Evolutionary conservation across 176 grass and related monocot species (phyloP), one percentile per base, ranked within the genome.

Genomic region (Luzula sylvatica): DNA sequence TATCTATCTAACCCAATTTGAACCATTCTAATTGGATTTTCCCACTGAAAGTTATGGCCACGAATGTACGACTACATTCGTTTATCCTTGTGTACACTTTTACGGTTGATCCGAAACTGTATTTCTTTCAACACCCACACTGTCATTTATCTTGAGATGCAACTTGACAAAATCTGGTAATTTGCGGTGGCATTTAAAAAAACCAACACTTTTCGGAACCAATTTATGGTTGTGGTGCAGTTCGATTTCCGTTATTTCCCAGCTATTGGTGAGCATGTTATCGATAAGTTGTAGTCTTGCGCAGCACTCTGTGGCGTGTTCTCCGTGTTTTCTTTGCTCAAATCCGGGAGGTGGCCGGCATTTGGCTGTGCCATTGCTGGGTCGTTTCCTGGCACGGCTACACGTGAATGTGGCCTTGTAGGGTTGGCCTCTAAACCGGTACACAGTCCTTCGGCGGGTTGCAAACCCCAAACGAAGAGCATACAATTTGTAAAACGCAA

Each of bases 341-440:
- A 65, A 53, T 46, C 80, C 85, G 42, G 69, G 71, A 58, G 76
- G 64, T 29, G 81, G 72, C 42, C 61, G 79, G 29, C 63, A 64
- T 25, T 73, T 69, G 72, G 75, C 65, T 17, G 30, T 7, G 7
- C 9, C 0, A 9, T 71, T 71, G 42, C 74, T 32, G 55, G 68
- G 85, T 52, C 80, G 75, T 52, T 81, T 75, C 38, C 87, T 76
- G 51, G 76, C 81, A 55, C 77, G 84, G 8, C 72, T 81, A 58
- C 87, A 92, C 66, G 80, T 86, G 57, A 92, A 85, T 1, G 76
- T 81, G 29, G 87, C 76, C 45, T 80, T 77, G 48, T 85, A 85
- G 13, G 72, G 75, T 42, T 85, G 76, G 46, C 80, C 80, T 54
- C 81, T 80, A 18, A 92, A 80, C 20, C 65, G 85, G 53, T 92